phyloP scores from a whole-genome alignment of 768 basidiomycete species.

The Rhodotorula diobovata region DNA sequence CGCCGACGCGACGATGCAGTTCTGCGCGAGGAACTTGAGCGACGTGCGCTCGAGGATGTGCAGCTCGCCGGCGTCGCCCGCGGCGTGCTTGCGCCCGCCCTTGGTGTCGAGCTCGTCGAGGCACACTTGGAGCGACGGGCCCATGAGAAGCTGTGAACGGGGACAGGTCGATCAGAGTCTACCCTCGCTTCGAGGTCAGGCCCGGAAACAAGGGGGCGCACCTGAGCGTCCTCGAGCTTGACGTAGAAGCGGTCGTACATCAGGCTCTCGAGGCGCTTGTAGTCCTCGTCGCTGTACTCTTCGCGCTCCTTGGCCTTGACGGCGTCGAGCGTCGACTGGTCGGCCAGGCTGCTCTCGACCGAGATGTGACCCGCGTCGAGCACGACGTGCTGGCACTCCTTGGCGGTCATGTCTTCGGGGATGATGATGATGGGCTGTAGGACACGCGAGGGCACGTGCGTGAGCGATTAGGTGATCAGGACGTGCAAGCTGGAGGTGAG shows the following conservation, averaged over 20 bases:
- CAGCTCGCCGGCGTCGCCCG: conserved; percentile 51
- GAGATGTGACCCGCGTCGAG: conserved; percentile 96
- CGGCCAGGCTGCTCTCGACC: conserved; percentile 74
- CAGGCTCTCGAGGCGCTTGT: conserved; percentile 72
- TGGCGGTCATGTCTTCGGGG: conserved; percentile 79
- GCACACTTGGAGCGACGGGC: conserved; percentile 74
- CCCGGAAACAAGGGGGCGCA: conserved; percentile 51
- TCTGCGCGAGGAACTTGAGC: conserved; percentile 81
- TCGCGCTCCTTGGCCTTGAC: conserved; percentile 78
- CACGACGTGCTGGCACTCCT: conserved; percentile 75
- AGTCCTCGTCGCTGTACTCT: conserved; percentile 82
- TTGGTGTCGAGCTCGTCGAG: conserved; percentile 63
- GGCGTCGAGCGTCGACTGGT: conserved; percentile 70
- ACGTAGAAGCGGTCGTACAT: conserved; percentile 92
- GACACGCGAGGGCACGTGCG: background rate
- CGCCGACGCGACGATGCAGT: conserved; percentile 81
- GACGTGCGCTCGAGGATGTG: conserved; percentile 90
- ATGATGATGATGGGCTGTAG: conserved; percentile 79
- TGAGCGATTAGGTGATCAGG: too few species aligned
- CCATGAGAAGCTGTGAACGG: conserved; percentile 71
- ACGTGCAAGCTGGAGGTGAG: background rate
- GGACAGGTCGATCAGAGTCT: too few species aligned
- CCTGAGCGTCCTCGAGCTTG: conserved; percentile 83
- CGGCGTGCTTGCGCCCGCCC: conserved; percentile 41
- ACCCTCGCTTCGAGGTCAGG: too few species aligned